Conservation (phyloP, 2,329 filamentous ascomycete species). For the Metarhizium anisopliae region DNA sequence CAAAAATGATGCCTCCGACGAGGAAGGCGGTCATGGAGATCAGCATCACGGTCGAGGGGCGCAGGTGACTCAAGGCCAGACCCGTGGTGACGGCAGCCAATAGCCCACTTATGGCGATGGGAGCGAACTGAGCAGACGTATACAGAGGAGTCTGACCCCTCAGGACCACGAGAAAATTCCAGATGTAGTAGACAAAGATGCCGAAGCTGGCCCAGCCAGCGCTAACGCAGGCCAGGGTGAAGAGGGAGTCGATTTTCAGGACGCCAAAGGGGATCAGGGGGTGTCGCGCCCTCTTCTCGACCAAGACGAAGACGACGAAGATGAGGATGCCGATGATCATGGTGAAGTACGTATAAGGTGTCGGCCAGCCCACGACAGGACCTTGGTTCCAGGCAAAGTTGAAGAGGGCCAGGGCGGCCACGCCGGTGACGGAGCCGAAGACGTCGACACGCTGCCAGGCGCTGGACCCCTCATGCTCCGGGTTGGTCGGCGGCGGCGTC, state of each 20-base stretch:
- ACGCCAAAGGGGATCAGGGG: not conserved
- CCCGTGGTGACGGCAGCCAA: not conserved
- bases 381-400: conserved; percentile 58
- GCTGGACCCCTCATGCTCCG: conserved; percentile 1
- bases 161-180: conserved; percentile 32
- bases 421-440: conserved; percentile 29
- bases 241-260: conserved; percentile 13
- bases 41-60: conserved; percentile 27
- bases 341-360: conserved; percentile 41
- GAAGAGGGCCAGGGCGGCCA: conserved; percentile 44
- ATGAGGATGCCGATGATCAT: conserved; percentile 46
- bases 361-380: conserved; percentile 44
- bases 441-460: conserved; percentile 21
- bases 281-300: conserved; percentile 30
- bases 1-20: conserved; percentile 28
- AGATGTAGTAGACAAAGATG: conserved; percentile 37
- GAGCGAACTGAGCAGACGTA: conserved; percentile 19
- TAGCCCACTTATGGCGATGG: not conserved
- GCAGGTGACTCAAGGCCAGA: conserved; percentile 17
- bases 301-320: conserved; percentile 41
- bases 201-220: conserved; percentile 42
- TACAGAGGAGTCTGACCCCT: conserved; percentile 30
- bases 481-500: conserved; percentile 5
- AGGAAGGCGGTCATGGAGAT: conserved; percentile 31
- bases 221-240: conserved; percentile 41